Conservation (phyloP, 257 asterid species). For the Haberlea rhodopensis region DNA sequence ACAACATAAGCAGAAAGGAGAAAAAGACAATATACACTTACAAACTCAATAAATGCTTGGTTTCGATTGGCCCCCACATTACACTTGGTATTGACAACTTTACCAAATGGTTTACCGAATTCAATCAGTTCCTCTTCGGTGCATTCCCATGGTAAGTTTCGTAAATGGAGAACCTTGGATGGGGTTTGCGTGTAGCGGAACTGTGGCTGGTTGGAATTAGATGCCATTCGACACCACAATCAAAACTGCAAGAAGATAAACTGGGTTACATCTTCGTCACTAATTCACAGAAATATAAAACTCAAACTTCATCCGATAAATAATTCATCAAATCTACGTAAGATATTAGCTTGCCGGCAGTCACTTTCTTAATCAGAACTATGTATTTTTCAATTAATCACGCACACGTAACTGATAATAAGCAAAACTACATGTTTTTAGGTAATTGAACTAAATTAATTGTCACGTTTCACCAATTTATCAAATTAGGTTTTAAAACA, state of each 20-base stretch:
- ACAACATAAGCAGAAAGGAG: constrained; percentile 8
- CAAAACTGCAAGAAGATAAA: constrained; percentile 24
- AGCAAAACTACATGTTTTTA: neutral
- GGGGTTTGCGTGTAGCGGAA: constrained; percentile 97
- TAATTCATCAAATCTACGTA: neutral
- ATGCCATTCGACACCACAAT: constrained; percentile 59
- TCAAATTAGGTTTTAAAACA: too few species aligned
- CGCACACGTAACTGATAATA: neutral
- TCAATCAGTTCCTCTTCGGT: constrained; percentile 90
- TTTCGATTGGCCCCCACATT: constrained; percentile 97
- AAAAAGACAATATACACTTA: constrained; percentile 36
- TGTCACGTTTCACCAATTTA: neutral
- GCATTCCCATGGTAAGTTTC: constrained; percentile 99
- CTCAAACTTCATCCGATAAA: neutral
- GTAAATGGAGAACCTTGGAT: constrained; percentile 93
- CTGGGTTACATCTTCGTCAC: neutral
- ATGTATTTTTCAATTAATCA: neutral
- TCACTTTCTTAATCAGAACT: too few species aligned
- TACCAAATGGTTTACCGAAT: constrained; percentile 94
- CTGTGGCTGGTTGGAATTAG: constrained; percentile 94
- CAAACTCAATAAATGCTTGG: constrained; percentile 98
- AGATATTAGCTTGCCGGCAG: neutral
- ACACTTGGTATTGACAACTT: constrained; percentile 94
- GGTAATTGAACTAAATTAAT: too few species aligned
- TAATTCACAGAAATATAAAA: neutral